Evolutionary conservation across 305 asterid genomes (phyloP), one percentile per base, ranked within the genome.

Genomic region (Fraxinus baroniana): DNA sequence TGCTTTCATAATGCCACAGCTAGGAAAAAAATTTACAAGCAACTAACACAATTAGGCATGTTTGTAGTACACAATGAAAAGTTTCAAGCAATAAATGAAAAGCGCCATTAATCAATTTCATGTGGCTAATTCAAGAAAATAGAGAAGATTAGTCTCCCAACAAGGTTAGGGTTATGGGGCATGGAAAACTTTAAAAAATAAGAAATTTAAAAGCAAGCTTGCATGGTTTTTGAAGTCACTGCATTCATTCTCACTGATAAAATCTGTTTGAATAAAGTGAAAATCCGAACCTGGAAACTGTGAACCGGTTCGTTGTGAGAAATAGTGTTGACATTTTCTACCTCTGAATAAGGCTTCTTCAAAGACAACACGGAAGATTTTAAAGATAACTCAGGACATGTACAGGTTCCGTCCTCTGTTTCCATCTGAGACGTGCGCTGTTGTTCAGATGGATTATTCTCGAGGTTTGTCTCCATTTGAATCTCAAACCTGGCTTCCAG

Each of bases 261-360:
- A 82, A 72, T 39, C 35, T 13, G 68, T 57, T 62, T 71, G 74
- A 75, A 75, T 55, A 76, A 82, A 74, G 78, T 70, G 32, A 83
- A 82, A 79, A 81, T 66, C 81, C 91, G 78, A 86, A 94, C 99
- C 98, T 91, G 94, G 64, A 81, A 81, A 82, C 64, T 55, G 83
- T 77, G 73, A 78, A 37, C 79, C 79, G 83, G 90, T 79, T 84
- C 86, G 82, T 83, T 81, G 60, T 24, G 84, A 79, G 85, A 82
- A 85, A 86, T 83, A 68, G 87, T 20, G 79, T 41, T 83, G 71
- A 49, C 83, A 46, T 76, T 79, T 60, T 86, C 87, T 32, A 79
- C 60, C 44, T 76, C 62, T 33, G 83, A 86, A 82, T 83, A 81
- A 15, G 88, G 79, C 78, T 81, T 87, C 77, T 86, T 80, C 35